These are phyloP conservation scores for Boletus eberwhitei DNA, from an alignment of 768 basidiomycete genomes.

Conservation along the genomic window DNA sequence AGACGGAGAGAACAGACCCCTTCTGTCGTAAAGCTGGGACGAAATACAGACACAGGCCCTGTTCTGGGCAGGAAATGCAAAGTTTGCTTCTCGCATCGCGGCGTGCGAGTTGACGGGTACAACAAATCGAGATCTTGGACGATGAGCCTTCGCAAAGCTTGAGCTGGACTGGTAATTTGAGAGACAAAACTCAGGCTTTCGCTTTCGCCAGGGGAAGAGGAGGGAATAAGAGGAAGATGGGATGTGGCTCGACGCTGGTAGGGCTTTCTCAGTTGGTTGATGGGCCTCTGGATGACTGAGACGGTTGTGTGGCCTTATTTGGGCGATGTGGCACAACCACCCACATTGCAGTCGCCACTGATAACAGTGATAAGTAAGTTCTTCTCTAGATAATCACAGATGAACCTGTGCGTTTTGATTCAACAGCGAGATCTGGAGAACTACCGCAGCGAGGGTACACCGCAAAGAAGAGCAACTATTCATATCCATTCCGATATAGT, in stretches of 20 bases:
- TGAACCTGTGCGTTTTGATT: slow-evolving; percentile 4
- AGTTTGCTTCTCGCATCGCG: slow-evolving; percentile 90
- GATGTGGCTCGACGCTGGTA: slow-evolving; percentile 16
- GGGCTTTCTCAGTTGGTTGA: slow-evolving; percentile 27
- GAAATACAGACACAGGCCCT: slow-evolving; percentile 94
- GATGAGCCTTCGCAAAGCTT: not conserved
- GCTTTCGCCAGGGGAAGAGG: slow-evolving; percentile 1
- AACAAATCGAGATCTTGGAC: slow-evolving; percentile 20
- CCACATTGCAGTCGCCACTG: not conserved
- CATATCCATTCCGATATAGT: not conserved
- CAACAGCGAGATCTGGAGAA: not conserved
- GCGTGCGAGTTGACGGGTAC: slow-evolving; percentile 18
- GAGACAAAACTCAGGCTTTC: not conserved
- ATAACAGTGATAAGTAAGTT: not conserved
- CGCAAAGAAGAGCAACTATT: not conserved
- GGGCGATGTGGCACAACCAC: slow-evolving; percentile 24
- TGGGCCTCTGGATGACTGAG: slow-evolving; percentile 30
- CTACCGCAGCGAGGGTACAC: not conserved
- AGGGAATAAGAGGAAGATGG: slow-evolving; percentile 7
- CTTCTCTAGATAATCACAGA: not conserved
- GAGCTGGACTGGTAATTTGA: not conserved
- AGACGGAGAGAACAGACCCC: slow-evolving; percentile 57
- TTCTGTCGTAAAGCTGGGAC: slow-evolving; percentile 88
- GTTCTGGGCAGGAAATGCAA: slow-evolving; percentile 91
- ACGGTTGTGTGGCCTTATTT: slow-evolving; percentile 29